Conservation (phyloP, 192 early-diverging fungal species). For the Entrophospora sp. region DNA sequence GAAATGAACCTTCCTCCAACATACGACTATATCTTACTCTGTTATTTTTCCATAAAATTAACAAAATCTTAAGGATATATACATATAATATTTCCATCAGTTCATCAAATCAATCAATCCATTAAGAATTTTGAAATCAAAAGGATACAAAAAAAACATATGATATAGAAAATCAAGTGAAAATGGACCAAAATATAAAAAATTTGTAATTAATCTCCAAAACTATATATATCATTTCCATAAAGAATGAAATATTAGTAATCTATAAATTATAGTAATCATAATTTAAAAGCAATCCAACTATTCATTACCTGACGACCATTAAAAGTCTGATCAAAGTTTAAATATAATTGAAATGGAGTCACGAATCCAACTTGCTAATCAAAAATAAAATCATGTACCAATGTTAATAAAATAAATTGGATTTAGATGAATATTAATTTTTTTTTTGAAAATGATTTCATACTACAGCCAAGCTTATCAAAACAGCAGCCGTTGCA, state of each 20-base stretch:
- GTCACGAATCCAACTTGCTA: constrained; percentile 79
- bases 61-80: not conserved
- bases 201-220: constrained; percentile 88
- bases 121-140: not conserved
- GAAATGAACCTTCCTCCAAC: constrained; percentile 91
- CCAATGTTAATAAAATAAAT: not conserved
- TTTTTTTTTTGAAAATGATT: not conserved
- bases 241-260: not conserved
- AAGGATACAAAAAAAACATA: constrained; percentile 73
- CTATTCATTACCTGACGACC: constrained; percentile 49
- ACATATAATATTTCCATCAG: no score
- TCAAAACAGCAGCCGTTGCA: constrained; percentile 64
- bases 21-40: constrained; percentile 80
- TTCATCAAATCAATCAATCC: not conserved
- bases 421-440: not conserved
- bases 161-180: constrained; percentile 90
- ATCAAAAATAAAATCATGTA: not conserved
- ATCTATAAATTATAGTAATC: not conserved
- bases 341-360: constrained; percentile 76
- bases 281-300: no score
- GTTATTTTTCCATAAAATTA: not conserved
- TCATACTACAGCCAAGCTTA: constrained; percentile 73
- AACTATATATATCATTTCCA: constrained; percentile 52
- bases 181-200: constrained; percentile 87
- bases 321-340: constrained; percentile 58